phyloP scores from a whole-genome alignment of 805 yeast genomes.

The Nakazawaea wickerhamii region DNA sequence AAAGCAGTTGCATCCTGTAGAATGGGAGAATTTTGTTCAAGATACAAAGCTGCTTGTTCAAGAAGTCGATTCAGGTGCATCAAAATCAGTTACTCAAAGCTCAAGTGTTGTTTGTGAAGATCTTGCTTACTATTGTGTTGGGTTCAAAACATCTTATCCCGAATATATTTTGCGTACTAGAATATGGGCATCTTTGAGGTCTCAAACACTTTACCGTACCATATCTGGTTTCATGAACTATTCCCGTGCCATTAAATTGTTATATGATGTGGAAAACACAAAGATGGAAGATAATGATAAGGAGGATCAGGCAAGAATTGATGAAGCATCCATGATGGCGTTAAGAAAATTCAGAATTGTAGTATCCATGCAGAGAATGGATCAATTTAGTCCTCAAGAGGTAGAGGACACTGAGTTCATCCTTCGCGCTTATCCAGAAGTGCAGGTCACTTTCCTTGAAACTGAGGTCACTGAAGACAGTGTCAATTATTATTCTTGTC shows the following conservation, averaged over 20 bases:
- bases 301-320: slow-evolving; percentile 32
- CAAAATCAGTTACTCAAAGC: slow-evolving; percentile 2
- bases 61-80: slow-evolving; percentile 24
- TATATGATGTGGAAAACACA: slow-evolving; percentile 50
- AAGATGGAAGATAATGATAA: slow-evolving; percentile 25
- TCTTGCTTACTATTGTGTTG: slow-evolving; percentile 62
- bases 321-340: slow-evolving; percentile 48
- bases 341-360: slow-evolving; percentile 59
- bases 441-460: slow-evolving; percentile 59
- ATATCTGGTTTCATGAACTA: slow-evolving; percentile 81
- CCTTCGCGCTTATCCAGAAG: slow-evolving; percentile 60
- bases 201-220: slow-evolving; percentile 79
- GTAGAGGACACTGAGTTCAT: slow-evolving; percentile 53
- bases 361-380: slow-evolving; percentile 59
- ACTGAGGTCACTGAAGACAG: slow-evolving; percentile 40
- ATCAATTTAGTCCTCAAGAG: slow-evolving; percentile 50
- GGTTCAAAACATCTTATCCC: slow-evolving; percentile 62
- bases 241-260: slow-evolving; percentile 60
- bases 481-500: slow-evolving; percentile 49
- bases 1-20: slow-evolving; percentile 50
- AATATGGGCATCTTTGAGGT: slow-evolving; percentile 80
- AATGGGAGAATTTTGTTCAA: slow-evolving; percentile 53
- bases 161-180: slow-evolving; percentile 66
- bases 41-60: slow-evolving; percentile 51
- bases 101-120: slow-evolving; percentile 33